Conservation (phyloP, 176 grass and related monocot genomes). For the Sorghum bicolor region DNA sequence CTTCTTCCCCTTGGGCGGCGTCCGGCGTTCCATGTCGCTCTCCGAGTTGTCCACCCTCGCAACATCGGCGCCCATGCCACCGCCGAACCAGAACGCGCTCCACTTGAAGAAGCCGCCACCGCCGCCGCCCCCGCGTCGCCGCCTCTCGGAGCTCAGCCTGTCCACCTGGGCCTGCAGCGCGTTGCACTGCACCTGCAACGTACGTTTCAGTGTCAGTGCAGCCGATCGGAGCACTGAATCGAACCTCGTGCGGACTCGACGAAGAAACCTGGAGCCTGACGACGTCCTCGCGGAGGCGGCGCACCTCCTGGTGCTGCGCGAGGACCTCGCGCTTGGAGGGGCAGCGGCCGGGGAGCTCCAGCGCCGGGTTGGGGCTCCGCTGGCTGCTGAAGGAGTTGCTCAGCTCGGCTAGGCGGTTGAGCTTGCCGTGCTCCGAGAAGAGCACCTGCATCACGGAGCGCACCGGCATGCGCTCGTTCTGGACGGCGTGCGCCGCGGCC, state of each 20-base stretch:
- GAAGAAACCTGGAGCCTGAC: slow-evolving; percentile 60
- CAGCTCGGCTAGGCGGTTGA: slow-evolving; percentile 76
- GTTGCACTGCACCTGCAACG: slow-evolving; percentile 66
- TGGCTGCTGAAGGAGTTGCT: slow-evolving; percentile 57
- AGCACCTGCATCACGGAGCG: slow-evolving; percentile 91
- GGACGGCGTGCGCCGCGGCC: slow-evolving; percentile 73
- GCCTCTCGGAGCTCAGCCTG: slow-evolving; percentile 49
- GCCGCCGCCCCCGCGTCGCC: slow-evolving; percentile 33
- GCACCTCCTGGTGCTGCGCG: slow-evolving; percentile 81
- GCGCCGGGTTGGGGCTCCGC: slow-evolving; percentile 54
- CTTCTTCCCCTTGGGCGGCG: slow-evolving; percentile 56
- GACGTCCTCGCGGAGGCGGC: slow-evolving; percentile 80
- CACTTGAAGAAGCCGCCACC: slow-evolving; percentile 65
- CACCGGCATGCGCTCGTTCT: slow-evolving; percentile 91
- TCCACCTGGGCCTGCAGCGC: slow-evolving; percentile 83
- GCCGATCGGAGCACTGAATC: neutral
- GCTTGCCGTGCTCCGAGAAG: slow-evolving; percentile 91
- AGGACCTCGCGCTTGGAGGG: slow-evolving; percentile 83
- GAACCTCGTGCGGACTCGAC: neutral
- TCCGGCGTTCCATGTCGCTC: slow-evolving; percentile 54
- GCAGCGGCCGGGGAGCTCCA: slow-evolving; percentile 64
- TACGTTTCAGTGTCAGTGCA: neutral
- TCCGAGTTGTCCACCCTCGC: slow-evolving; percentile 65
- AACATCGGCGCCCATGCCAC: slow-evolving; percentile 44
- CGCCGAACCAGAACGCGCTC: slow-evolving; percentile 75